Evolutionary conservation across 345 rosid genomes (phyloP), one percentile per base, ranked within the genome.

Genomic region (Camelina neglecta): DNA sequence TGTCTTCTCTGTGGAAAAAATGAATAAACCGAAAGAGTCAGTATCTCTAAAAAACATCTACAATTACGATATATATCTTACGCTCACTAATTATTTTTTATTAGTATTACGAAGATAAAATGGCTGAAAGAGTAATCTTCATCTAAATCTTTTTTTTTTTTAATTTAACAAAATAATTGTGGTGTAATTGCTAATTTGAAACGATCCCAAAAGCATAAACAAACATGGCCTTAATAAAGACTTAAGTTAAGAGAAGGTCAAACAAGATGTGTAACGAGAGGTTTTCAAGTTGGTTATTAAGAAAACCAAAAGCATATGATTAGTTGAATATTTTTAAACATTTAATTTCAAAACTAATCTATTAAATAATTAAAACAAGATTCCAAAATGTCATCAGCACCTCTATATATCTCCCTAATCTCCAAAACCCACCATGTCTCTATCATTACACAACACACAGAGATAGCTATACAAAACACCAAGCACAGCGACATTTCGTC

Each of bases 221-320:
- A 53, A 62, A 76, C 70, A 69, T 61, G 70, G 80, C 47, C 31
- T 69, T 61, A 69, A 35, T 44, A 55, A 54, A 21, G 61, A 41
- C 8, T 62, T 23, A 69, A 69, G 42, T 44, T 54, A 69, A 53
- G 7, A 75, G 62, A 76, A 61, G 42, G 80, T 76, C 79, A 75
- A 75, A 68, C 62, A 41, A 60, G 62, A 60, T n/a, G 49, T 51
- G 45, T 41, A 75, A 53, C 49, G 7, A 54, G 18, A 60, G 45
- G 57, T 60, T 61, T 60, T 44, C 79, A 76, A 76, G 60, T 76
- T 69, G 75, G 64, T 49, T 36, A 76, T 69, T 76, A 69, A 62
- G 56, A 76, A 76, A 62, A 38, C 59, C 56, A 69, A 69, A 61
- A 62, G 31, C 80, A 76, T 69, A 69, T 76, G 75, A 69, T 69